These are phyloP conservation scores for Sesbania bispinosa DNA, from an alignment of 306 rosid species.

Conservation along the genomic window DNA sequence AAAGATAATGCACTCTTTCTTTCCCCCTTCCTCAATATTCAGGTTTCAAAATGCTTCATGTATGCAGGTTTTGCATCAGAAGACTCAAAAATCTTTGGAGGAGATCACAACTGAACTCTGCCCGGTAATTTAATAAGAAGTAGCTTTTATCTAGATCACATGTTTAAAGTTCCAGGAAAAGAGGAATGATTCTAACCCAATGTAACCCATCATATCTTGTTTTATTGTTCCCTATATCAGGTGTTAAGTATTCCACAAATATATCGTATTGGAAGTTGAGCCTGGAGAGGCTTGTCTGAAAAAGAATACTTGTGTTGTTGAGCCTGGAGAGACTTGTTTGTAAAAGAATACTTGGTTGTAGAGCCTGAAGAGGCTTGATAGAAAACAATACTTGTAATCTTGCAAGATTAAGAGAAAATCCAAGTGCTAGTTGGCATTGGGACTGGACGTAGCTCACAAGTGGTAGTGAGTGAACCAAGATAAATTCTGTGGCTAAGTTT, in stretches of 20 bases:
- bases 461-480: too few relatives aligned
- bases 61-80: slow-evolving; percentile 78
- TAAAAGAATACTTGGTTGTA: too few relatives aligned
- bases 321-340: too few relatives aligned
- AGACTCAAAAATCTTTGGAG: slow-evolving; percentile 71
- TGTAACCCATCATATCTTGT: neutral
- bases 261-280: slow-evolving; percentile 86
- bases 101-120: slow-evolving; percentile 79
- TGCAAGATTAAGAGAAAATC: too few relatives aligned
- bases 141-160: neutral
- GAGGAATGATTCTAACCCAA: neutral
- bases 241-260: slow-evolving; percentile 76
- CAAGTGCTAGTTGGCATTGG: too few relatives aligned
- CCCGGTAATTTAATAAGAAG: slow-evolving; percentile 50
- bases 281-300: too few relatives aligned
- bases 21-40: neutral
- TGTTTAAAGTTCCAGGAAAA: neutral
- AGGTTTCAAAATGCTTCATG: slow-evolving; percentile 8
- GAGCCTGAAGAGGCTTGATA: too few relatives aligned
- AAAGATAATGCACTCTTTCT: neutral
- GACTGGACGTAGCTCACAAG: too few relatives aligned
- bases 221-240: slow-evolving; percentile 40
- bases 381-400: too few relatives aligned
- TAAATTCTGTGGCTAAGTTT: too few relatives aligned
- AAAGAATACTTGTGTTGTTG: too few relatives aligned